These are phyloP conservation scores for Nissolia schottii DNA, from an alignment of 306 rosid genomes.

Conservation along the genomic window DNA sequence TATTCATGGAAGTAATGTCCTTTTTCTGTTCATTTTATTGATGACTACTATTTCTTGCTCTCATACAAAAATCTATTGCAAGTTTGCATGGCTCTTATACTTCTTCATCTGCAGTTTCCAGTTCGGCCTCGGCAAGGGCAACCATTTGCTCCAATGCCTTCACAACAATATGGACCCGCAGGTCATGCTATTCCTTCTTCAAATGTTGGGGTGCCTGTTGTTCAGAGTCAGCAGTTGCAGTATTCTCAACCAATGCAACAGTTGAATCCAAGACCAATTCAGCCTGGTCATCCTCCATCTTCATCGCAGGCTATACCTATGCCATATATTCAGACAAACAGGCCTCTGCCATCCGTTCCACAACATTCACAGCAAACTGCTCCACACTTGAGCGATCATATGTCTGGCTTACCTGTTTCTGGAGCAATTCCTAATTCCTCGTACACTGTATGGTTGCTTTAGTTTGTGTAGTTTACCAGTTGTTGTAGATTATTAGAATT, in stretches of 20 bases:
- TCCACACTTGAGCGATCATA: slow-evolving; percentile 58
- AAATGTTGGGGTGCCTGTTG: slow-evolving; percentile 59
- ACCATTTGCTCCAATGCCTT: slow-evolving; percentile 47
- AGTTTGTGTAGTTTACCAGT: not conserved
- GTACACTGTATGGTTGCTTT: slow-evolving; percentile 55
- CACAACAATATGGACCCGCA: slow-evolving; percentile 70
- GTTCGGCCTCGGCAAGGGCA: slow-evolving; percentile 78
- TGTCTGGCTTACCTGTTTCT: slow-evolving; percentile 67
- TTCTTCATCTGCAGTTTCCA: slow-evolving; percentile 59
- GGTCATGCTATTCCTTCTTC: slow-evolving; percentile 70
- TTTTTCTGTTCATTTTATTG: not conserved
- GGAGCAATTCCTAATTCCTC: slow-evolving; percentile 68
- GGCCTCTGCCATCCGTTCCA: slow-evolving; percentile 62
- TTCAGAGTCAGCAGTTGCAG: slow-evolving; percentile 71
- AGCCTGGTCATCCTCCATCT: slow-evolving; percentile 54
- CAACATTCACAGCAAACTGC: slow-evolving; percentile 69
- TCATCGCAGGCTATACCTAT: slow-evolving; percentile 62
- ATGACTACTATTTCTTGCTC: slow-evolving; percentile 7
- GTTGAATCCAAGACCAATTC: slow-evolving; percentile 67
- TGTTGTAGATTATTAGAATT: not conserved
- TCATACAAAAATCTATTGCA: not conserved
- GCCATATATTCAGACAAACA: slow-evolving; percentile 68
- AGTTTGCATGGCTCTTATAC: slow-evolving; percentile 16
- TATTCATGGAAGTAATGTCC: slow-evolving; percentile 19
- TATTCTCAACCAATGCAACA: slow-evolving; percentile 87